Percentiles rank a stretch among this genome's conserved stretches.
Evolutionary conservation across 208 protist genomes (phyloP).

Genomic region (Acanthamoeba healyi): DNA sequence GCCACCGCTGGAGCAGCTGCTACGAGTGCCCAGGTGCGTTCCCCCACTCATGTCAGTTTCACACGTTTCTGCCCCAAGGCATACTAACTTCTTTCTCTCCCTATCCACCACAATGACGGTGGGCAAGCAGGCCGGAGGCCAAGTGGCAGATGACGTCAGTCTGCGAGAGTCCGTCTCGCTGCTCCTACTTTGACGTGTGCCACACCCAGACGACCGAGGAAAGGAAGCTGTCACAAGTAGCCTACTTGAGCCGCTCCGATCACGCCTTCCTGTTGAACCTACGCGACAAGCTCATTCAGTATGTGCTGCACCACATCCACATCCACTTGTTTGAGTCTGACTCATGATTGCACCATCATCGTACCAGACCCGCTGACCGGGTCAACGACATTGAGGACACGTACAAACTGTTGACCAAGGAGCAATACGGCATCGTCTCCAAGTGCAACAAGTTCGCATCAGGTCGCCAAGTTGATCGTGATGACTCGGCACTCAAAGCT

Average conservation of each 20-base stretch:
- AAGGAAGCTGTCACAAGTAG: not conserved
- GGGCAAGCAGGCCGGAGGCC: not conserved
- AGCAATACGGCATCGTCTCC: not conserved
- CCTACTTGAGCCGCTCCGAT: conserved; percentile 8
- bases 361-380: not conserved
- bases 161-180: conserved; percentile 15
- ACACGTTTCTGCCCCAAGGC: not conserved
- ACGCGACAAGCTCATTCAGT: not conserved
- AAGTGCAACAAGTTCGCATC: not conserved
- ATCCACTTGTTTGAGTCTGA: too few relatives aligned
- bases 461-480: not conserved
- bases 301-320: too few relatives aligned
- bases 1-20: not conserved
- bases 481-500: too few relatives aligned
- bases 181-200: conserved; percentile 21
- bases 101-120: not conserved
- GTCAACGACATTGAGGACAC: conserved; percentile 20
- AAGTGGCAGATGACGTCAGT: conserved; percentile 28
- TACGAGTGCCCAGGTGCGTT: not conserved
- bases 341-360: not conserved
- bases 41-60: too few relatives aligned
- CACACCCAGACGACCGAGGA: not conserved
- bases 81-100: not conserved
- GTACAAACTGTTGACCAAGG: not conserved
- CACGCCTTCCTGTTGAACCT: not conserved